These are phyloP conservation scores for Ephemerocybe angulata DNA, from an alignment of 768 basidiomycete species.

Conservation along the genomic window DNA sequence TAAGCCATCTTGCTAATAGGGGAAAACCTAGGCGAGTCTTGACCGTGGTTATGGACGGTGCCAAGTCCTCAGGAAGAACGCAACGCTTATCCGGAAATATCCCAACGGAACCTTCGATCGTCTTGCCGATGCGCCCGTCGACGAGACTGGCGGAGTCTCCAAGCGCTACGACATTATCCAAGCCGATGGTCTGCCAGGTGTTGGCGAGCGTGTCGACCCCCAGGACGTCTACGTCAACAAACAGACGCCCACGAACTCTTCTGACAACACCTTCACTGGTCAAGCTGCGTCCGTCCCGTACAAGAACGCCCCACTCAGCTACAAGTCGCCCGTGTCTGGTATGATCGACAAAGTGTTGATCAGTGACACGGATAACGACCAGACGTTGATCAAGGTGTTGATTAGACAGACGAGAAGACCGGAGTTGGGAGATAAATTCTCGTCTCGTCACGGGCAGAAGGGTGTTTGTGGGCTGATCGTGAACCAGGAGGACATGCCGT, in stretches of 20 bases:
- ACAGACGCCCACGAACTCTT: slow-evolving; percentile 92
- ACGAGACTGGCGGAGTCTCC: slow-evolving; percentile 73
- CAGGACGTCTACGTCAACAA: slow-evolving; percentile 96
- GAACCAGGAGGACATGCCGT: slow-evolving; percentile 98
- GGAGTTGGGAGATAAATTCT: slow-evolving; percentile 98
- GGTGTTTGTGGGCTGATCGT: slow-evolving; percentile 99
- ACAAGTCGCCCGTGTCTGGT: slow-evolving; percentile 91
- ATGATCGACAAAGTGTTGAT: slow-evolving; percentile 98
- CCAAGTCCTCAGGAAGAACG: slow-evolving; percentile 95
- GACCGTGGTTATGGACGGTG: slow-evolving; percentile 98
- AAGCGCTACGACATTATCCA: slow-evolving; percentile 92
- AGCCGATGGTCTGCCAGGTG: slow-evolving; percentile 88
- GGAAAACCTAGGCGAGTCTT: slow-evolving; percentile 94
- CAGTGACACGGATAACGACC: slow-evolving; percentile 94
- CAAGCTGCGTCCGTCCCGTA: slow-evolving; percentile 82
- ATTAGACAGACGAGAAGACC: slow-evolving; percentile 95
- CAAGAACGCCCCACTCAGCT: slow-evolving; percentile 88
- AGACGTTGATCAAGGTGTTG: slow-evolving; percentile 94
- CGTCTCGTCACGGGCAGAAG: slow-evolving; percentile 96
- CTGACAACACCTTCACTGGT: slow-evolving; percentile 83
- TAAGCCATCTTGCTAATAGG: too few species aligned
- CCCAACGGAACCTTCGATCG: slow-evolving; percentile 97
- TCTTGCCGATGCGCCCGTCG: slow-evolving; percentile 84
- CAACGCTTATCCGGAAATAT: slow-evolving; percentile 91
- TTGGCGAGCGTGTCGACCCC: slow-evolving; percentile 90